Evolutionary conservation across 2,329 filamentous ascomycete genomes (phyloP), one percentile per base, ranked within the genome.

Genomic region (Nigrograna mackinnonii): DNA sequence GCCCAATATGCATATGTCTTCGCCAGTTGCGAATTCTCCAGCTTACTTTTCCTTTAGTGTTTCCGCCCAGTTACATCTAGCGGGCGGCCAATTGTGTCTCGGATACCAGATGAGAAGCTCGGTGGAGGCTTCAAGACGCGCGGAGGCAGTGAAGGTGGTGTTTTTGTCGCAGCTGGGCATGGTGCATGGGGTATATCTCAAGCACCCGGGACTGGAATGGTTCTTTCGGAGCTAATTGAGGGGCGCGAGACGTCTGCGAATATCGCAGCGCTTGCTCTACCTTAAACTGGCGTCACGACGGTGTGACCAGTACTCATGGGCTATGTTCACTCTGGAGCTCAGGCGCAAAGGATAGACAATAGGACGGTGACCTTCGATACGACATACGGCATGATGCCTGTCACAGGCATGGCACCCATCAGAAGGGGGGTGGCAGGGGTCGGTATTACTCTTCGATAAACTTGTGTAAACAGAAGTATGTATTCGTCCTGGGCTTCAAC

Each of bases 91-190:
- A 79, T 90, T 19, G 58, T 91, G 7, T 70, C 75, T 3, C 72
- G 79, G 22, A 67, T 90, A 19, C 66, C 73, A 2, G 82, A 87
- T 50, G 60, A 67, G 11, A 71, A 75, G 32, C 73, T 89, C 3
- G 83, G 82, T 1, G 58, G 55, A 11, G 68, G 71, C 0, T 58
- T 78, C 5, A 67, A 57, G 44, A 82, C 74, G 18, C 64, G 51
- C 48, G 57, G 57, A 19, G 64, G 58, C 14, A 57, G 55, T 0
- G 72, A 74, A 1, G 83, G 85, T 2, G 86, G 87, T 4, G 83
- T 92, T 0, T 91, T 81, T 60, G 64, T 91, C 26, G 83, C 84
- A 1, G 76, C 84, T 4, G 87, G 88, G 0, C 87, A 91, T 71
- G 87, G 87, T 0, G 84, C 87, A 0, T 91, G 87, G 87, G 87